Base-by-base conservation (phyloP, 352 stramenopile genomes). In the Phytophthora podocarpi region DNA sequence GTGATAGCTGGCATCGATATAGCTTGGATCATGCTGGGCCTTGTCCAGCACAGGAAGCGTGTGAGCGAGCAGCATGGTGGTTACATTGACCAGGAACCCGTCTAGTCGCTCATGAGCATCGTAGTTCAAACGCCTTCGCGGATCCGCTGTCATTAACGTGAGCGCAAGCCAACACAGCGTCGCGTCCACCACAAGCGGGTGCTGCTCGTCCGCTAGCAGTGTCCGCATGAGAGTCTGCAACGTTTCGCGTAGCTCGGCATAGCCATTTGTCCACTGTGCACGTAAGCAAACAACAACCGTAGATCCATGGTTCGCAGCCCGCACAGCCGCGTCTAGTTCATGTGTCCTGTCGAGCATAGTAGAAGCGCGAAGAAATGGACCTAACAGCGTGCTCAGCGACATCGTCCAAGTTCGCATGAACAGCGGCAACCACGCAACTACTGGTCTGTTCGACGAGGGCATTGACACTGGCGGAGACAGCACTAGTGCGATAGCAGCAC, bases 41-140 rank as follows among this genome's bases (percentile, higher is more conserved):
- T 72, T 64, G 6, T 72, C 46, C 7, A 87, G 36, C n/a, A 79
- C 36, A n/a, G 70, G 65, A 2, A 83, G 49, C 10, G 72, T 67
- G 15, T 80, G 47, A 23, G 72, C 55, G 2, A 89, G 71, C 5
- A 91, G 51, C 35, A 78, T 77, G 2, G 71, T 71, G 2, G 62
- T 80, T 34, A 93, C 46, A 59, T 93, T 93, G 27, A 89, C 74
- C 39, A 93, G 58, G 27, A 91, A 80, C 2, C 84, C 84, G 43
- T 93, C 84, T 36, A 89, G 64, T 18, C 74, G 61, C 50, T 89
- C 76, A 34, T 80, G 74, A 20, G 56, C 67, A 40, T 82, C 71
- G 27, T 76, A 78, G 30, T 70, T 80, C 53, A 85, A 70, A 11
- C 75, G 74, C 5, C 74, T 64, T 43, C 70, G 73, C n/a, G 72